phyloP scores from a whole-genome alignment of 2,329 filamentous ascomycete species.

The Xylariaceae sp. region DNA sequence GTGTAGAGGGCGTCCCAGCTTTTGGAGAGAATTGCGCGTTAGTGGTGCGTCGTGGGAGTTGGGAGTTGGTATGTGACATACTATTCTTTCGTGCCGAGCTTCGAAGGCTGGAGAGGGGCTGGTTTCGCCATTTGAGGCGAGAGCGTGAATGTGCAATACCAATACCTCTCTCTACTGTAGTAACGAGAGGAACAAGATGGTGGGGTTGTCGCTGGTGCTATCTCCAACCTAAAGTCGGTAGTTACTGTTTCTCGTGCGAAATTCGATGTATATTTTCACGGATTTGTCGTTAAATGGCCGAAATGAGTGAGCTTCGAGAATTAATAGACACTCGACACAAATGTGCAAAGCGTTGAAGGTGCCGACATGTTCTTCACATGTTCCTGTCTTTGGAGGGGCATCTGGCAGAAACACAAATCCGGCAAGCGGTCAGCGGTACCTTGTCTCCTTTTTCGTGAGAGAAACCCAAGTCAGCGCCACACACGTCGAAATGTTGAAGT shows the following conservation, averaged over 20 bases:
- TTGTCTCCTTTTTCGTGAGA: background rate
- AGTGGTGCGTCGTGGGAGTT: background rate
- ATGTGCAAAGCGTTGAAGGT: background rate
- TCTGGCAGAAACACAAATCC: conserved; percentile 14
- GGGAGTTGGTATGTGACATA: conserved; percentile 44
- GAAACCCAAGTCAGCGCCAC: background rate
- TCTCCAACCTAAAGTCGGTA: background rate
- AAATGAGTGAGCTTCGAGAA: background rate
- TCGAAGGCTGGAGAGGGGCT: conserved; percentile 68
- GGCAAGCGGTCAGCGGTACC: conserved; percentile 13
- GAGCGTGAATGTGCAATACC: background rate
- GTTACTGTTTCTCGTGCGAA: background rate
- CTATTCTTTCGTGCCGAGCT: conserved; percentile 89
- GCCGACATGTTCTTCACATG: conserved; percentile 6
- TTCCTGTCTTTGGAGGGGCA: conserved; percentile 9
- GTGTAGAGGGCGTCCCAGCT: conserved; percentile 77
- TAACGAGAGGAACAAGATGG: background rate
- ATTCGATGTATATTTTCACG: background rate
- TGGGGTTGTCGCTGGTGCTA: background rate
- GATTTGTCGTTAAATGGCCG: background rate
- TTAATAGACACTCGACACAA: background rate
- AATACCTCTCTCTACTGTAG: no score
- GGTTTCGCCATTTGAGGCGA: conserved; percentile 41
- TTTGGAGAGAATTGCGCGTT: conserved; percentile 14
- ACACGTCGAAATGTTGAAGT: background rate